A percentile compares a stretch with the other conserved stretches of the same genome.
Conservation (phyloP, 495 filamentous ascomycete genomes). For the Neurospora tetraspora region DNA sequence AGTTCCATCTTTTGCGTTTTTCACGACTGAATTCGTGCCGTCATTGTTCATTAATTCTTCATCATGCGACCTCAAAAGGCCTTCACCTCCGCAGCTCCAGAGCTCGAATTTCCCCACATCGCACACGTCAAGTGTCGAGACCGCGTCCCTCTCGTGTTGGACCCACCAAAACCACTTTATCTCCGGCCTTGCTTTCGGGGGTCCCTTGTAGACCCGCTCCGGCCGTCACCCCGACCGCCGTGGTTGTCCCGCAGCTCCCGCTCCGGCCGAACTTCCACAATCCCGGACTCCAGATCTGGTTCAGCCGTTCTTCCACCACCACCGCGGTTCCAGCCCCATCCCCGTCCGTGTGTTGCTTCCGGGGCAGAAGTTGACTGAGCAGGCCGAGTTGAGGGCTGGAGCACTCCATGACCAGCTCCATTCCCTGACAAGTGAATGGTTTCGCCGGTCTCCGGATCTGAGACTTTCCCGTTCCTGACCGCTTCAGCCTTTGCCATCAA, state of each 20-base stretch:
- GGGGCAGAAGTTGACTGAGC: background rate
- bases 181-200: background rate
- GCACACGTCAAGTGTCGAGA: background rate
- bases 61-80: background rate
- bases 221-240: background rate
- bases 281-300: background rate
- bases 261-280: background rate
- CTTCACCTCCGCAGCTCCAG: background rate
- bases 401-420: background rate
- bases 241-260: background rate
- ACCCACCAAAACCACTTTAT: background rate
- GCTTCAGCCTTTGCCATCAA: slow-evolving; percentile 49
- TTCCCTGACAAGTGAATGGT: background rate
- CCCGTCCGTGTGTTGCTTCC: background rate
- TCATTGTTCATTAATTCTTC: background rate
- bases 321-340: background rate
- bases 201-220: background rate
- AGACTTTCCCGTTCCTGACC: slow-evolving; percentile 26
- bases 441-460: slow-evolving; percentile 14
- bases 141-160: background rate
- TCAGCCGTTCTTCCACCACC: background rate
- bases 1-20: background rate
- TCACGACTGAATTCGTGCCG: background rate
- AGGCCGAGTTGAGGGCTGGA: background rate
- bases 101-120: background rate